phyloP scores from a whole-genome alignment of 768 basidiomycete species.

The Phaeotremella fagi region DNA sequence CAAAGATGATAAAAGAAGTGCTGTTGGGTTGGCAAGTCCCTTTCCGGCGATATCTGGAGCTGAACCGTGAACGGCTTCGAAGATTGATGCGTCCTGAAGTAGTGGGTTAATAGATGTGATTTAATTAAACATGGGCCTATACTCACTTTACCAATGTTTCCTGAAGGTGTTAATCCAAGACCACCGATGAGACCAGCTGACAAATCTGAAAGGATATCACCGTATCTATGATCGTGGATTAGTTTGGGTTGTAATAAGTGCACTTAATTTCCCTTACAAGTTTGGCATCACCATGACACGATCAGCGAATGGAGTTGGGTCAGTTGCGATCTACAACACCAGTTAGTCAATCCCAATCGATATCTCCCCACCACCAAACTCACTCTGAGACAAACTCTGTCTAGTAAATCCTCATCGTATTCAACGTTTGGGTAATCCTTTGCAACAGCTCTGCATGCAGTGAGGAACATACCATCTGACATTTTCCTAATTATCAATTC shows the following conservation, averaged over 20 bases:
- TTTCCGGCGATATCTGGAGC: constrained; percentile 96
- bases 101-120: constrained; percentile 8
- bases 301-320: constrained; percentile 87
- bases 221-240: constrained; percentile 49
- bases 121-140: background rate
- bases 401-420: constrained; percentile 95
- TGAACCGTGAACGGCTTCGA: constrained; percentile 98
- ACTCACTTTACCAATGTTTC: constrained; percentile 83
- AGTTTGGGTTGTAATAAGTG: no score
- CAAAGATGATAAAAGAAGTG: constrained; percentile 82
- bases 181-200: constrained; percentile 98
- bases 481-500: constrained; percentile 76
- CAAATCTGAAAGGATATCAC: constrained; percentile 93
- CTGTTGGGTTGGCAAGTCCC: constrained; percentile 90
- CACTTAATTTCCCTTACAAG: no score
- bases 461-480: constrained; percentile 99
- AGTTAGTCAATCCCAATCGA: background rate
- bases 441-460: constrained; percentile 91
- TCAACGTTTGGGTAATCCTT: constrained; percentile 89
- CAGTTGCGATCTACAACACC: constrained; percentile 69
- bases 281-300: constrained; percentile 99
- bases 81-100: constrained; percentile 98
- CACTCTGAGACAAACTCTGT: constrained; percentile 90
- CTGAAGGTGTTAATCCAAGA: constrained; percentile 92
- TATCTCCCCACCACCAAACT: constrained; percentile 9